phyloP scores from a whole-genome alignment of 306 rosid genomes.

The Quercus gilva region DNA sequence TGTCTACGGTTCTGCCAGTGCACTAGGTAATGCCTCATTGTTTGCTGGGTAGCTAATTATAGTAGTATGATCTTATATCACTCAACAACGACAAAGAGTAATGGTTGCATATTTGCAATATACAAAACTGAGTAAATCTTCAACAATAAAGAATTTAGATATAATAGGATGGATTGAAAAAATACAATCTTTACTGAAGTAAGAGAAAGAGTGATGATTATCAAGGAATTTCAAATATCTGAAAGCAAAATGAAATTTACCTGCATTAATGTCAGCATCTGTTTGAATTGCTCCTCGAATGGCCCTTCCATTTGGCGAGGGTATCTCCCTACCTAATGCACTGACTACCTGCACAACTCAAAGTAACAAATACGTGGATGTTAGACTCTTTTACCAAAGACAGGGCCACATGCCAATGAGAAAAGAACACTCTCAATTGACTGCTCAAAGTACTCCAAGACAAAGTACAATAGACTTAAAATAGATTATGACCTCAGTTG shows the following conservation, averaged over 20 bases:
- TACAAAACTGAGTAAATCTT: too few relatives aligned
- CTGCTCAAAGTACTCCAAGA: background rate
- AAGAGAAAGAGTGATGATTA: background rate
- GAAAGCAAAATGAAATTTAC: constrained; percentile 28
- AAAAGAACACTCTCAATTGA: background rate
- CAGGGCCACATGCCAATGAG: background rate
- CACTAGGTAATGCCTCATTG: background rate
- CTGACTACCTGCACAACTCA: constrained; percentile 74
- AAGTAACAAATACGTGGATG: constrained; percentile 2
- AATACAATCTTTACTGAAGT: background rate
- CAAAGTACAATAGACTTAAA: background rate
- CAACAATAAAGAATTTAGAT: too few relatives aligned
- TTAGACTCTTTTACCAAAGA: too few relatives aligned
- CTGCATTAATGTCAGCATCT: constrained; percentile 86
- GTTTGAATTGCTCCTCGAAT: constrained; percentile 96
- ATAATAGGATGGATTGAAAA: background rate
- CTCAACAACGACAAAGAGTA: background rate
- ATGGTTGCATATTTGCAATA: background rate
- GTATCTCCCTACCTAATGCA: constrained; percentile 95
- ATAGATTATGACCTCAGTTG: background rate
- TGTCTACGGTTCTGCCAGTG: too few relatives aligned
- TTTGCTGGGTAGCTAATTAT: background rate
- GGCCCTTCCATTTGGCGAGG: constrained; percentile 83
- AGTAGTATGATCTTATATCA: background rate
- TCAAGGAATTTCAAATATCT: background rate